These are phyloP conservation scores for Lotmaria passim DNA, from an alignment of 208 protist species.

Conservation along the genomic window DNA sequence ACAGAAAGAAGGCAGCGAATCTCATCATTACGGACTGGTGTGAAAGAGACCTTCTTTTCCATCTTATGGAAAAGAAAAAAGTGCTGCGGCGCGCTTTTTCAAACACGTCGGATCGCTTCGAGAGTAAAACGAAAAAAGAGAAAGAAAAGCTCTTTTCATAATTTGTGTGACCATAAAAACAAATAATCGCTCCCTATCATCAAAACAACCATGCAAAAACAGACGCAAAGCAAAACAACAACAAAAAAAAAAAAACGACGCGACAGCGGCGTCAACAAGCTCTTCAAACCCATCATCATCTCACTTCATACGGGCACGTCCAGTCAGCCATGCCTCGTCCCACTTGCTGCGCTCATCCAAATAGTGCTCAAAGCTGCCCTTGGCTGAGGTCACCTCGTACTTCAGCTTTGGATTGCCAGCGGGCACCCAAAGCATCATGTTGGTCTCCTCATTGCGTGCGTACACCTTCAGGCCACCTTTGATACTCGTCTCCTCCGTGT, in stretches of 20 bases:
- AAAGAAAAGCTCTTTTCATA: too few relatives aligned
- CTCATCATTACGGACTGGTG: too few relatives aligned
- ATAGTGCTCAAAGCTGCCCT: slow-evolving; percentile 91
- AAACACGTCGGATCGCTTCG: too few relatives aligned
- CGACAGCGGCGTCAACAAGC: background rate
- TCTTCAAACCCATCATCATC: too few relatives aligned
- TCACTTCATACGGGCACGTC: slow-evolving; percentile 86
- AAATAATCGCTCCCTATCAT: too few relatives aligned
- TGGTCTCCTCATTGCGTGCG: slow-evolving; percentile 88
- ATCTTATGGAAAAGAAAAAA: too few relatives aligned
- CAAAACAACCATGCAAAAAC: too few relatives aligned
- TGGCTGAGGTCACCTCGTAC: slow-evolving; percentile 82
- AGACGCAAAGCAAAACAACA: background rate
- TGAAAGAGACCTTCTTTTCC: too few relatives aligned
- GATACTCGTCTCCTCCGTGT: slow-evolving; percentile 88
- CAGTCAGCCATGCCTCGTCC: slow-evolving; percentile 93
- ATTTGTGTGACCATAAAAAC: too few relatives aligned
- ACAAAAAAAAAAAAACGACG: background rate
- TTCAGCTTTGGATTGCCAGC: slow-evolving; percentile 90
- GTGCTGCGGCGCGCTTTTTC: too few relatives aligned
- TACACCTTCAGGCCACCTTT: slow-evolving; percentile 92
- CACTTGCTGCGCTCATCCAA: slow-evolving; percentile 90
- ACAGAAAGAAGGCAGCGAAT: too few relatives aligned
- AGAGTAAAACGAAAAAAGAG: too few relatives aligned
- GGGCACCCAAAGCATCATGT: slow-evolving; percentile 92